Percentiles rank a stretch among this genome's conserved stretches.
These are phyloP conservation scores for Phaseolus lunatus DNA, from an alignment of 306 rosid genomes.

Conservation along the genomic window DNA sequence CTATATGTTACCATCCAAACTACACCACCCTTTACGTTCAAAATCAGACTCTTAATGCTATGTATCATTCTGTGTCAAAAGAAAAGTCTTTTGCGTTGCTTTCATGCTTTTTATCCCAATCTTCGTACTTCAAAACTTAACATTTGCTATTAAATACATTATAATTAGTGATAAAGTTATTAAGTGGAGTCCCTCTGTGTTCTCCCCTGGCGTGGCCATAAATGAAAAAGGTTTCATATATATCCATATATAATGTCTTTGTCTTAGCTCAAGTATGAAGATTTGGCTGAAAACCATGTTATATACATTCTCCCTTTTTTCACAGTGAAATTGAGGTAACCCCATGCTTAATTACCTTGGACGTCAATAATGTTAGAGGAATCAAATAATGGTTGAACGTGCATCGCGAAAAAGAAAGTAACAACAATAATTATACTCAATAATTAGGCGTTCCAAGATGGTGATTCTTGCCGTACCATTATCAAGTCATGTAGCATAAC, in stretches of 20 bases:
- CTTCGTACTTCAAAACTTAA: background rate
- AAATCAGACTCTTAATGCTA: slow-evolving; percentile 7
- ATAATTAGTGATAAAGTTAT: too few species aligned
- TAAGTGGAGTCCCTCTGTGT: too few species aligned
- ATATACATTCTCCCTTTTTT: too few species aligned
- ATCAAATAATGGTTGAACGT: background rate
- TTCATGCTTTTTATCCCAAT: background rate
- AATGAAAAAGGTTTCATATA: too few species aligned
- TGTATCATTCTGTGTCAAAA: background rate
- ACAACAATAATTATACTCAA: background rate
- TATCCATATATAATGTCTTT: background rate
- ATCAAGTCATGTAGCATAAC: background rate
- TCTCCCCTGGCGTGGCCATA: too few species aligned
- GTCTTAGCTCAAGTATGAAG: background rate
- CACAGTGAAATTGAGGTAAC: background rate
- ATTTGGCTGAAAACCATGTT: background rate
- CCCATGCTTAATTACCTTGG: too few species aligned
- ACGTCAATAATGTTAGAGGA: background rate
- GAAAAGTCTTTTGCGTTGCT: background rate
- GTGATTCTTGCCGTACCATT: background rate
- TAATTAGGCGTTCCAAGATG: background rate
- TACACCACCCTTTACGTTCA: background rate
- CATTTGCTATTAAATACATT: too few species aligned
- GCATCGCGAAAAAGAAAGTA: background rate
- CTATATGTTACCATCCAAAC: background rate